Evolutionary conservation across 495 filamentous ascomycete genomes (phyloP), one percentile per base, ranked within the genome.

Genomic region (Aeminium ludgeri): DNA sequence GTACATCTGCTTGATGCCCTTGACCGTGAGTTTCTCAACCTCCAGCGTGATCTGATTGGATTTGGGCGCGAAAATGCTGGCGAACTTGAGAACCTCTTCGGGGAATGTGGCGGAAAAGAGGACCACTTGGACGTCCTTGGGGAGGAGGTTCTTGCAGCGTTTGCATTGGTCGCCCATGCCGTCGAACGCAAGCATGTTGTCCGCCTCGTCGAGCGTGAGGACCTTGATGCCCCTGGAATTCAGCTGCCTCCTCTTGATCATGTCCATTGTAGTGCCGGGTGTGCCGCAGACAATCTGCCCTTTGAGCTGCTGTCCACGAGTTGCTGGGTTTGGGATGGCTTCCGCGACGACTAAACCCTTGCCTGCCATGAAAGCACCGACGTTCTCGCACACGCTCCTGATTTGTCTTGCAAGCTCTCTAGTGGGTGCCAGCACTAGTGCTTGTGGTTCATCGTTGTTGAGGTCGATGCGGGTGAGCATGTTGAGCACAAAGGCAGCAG

Each of bases 61-160:
- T 10, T 75, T 67, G 5, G 86, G 86, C 5, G 86, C 81, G 53
- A 86, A 96, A 36, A 65, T 66, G 20, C 65, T 59, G 4, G 87
- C 89, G 52, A 83, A 99, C 42, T 65, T 59, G 56, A 83, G 69
- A 15, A 99, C 86, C 36, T 81, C 69, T 2, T 77, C 65, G 0
- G 91, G 86, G 60, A 96, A 99, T 0, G 91, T 99, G 13, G 91
- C 91, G 12, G 87, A 95, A 62, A 99, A 96, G 10, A 99, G 73
- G 29, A 95, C 78, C 34, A 84, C 74, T 58, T 99, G 89, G 23
- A 81, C 67, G 40, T 64, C 64, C 29, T 64, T 66, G 0, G 82
- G 82, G 10, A 95, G 65, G 47, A 82, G 55, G 16, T 79, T 86
- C 40, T 86, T 92, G 45, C 92, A 82, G 45, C 87, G 78, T 40